Base-by-base conservation (phyloP, 192 early-diverging fungal species). In the Dimargaris xerosporica region DNA sequence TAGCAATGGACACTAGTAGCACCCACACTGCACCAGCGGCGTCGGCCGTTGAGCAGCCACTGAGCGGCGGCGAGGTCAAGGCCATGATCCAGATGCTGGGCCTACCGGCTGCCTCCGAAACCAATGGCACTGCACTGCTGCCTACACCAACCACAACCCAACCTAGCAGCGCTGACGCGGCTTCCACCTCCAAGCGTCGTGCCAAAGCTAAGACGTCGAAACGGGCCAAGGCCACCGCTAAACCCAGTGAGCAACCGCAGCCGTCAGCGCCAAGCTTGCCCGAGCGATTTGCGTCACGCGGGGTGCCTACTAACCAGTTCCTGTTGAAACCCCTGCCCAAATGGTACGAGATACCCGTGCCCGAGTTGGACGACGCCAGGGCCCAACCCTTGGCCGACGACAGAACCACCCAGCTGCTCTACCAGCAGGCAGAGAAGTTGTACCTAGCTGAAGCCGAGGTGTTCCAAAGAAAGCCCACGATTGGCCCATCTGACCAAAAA, bases 401-500 rank as follows among this genome's bases (percentile, higher is more conserved):
- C 29, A 25, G 15, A 4, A 29, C 21, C 10, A 59, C 41, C 23
- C 3, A 29, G 10, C 19, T 16, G 17, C 56, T 19, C 19, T 34
- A 28, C 31, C 6, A 5, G 34, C 28, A 41, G 56, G 56, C 56
- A 6, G 31, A 59, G 15, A 15, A 31, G 5, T 23, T 59, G 19
- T 59, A 59, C 31, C 19, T 39, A 29, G 31, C 15, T 19, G 56
- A 59, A 59, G 9, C 19, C 6, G 31, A 28, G 19, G 16, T 16
- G 31, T 59, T 59, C 23, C 2, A 16, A 1, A 9, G 31, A 9
- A 29, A 39, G 6, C 30, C 30, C 31, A 13, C 12, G 23, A 16
- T 42, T 17, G 47, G 47, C 47, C 17, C 47, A 4, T 59, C 56
- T 11, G 91, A 99, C 76, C 78, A 78, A 58, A 81, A 80, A 44